Base-by-base conservation (phyloP, 345 rosid genomes). In the Sonneratia caseolaris region DNA sequence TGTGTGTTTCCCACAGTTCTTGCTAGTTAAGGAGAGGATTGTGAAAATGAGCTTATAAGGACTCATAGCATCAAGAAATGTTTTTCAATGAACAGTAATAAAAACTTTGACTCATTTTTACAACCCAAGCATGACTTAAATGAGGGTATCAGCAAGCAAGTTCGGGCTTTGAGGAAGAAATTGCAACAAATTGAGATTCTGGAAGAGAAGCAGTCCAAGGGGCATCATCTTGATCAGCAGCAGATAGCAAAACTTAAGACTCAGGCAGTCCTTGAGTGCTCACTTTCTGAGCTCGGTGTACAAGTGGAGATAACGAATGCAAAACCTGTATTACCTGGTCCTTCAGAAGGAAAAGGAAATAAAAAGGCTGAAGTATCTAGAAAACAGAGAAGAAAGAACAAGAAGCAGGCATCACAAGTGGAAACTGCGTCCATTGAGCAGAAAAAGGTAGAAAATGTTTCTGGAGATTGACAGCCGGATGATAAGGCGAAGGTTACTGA, bases 101-200 rank as follows among this genome's bases (percentile, higher is more conserved):
- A 78, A 62, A 65, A 65, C 76, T 74, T 74, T 71, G 90, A 88
- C 70, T 89, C 89, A 7, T 90, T 90, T 77, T 73, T 92, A 42
- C 87, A 84, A 61, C 83, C 87, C 38, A 77, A 79, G 74, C 89
- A 80, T 66, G 86, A 92, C 76, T 81, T 79, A 37, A 73, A 76
- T 73, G 82, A 76, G 69, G 86, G 80, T 43, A 76, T 82, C 47
- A 74, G 80, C 70, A 89, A 88, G 76, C 91, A 86, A 81, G 86
- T 89, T 73, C 91, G 97, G 47, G 93, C 90, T 76, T 77, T 95
- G 65, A 71, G 88, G 79, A 95, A 92, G 75, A 95, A 95, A 76
- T 75, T 95, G 85, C 99, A 92, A 80, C 99, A 95, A 76, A 89
- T 95, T 76, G 99, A 92, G 83, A 88, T 88, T 83, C 99, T 95